These are phyloP conservation scores for Albizia julibrissin DNA, from an alignment of 306 rosid genomes.

Conservation along the genomic window DNA sequence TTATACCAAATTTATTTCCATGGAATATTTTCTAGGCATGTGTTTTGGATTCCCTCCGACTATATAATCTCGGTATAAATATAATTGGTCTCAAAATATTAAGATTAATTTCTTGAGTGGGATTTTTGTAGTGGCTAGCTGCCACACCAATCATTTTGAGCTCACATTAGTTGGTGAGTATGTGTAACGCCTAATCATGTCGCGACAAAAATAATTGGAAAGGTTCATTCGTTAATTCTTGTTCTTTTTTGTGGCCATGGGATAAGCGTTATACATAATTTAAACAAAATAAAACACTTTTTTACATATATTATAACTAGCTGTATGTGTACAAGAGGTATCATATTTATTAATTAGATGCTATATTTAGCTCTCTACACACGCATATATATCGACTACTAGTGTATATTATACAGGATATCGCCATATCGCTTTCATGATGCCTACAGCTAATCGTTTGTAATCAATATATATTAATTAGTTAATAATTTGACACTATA, in stretches of 20 bases:
- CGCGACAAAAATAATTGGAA: conserved; percentile 14
- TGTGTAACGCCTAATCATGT: not conserved
- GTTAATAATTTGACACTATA: not conserved
- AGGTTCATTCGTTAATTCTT: not conserved
- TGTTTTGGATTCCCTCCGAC: conserved; percentile 59
- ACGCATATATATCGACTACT: not conserved
- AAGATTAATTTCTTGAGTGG: conserved; percentile 25
- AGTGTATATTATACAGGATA: not conserved
- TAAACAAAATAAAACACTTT: not conserved
- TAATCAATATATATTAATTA: not conserved
- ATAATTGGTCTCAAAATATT: conserved; percentile 47
- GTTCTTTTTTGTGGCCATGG: not conserved
- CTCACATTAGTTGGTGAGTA: conserved; percentile 21
- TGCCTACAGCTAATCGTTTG: not conserved
- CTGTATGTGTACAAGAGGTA: not conserved
- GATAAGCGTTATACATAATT: not conserved
- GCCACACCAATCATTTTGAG: conserved; percentile 25
- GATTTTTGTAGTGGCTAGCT: conserved; percentile 44
- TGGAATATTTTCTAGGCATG: conserved; percentile 75
- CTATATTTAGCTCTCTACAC: not conserved
- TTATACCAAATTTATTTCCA: conserved; percentile 14
- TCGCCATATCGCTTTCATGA: conserved; percentile 1
- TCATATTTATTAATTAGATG: not conserved
- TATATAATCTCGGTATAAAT: conserved; percentile 51
- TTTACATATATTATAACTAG: not conserved